A percentile compares a stretch with the other conserved stretches of the same genome.
These are phyloP conservation scores for Myxozyma neotropica DNA, from an alignment of 805 yeast genomes.

Conservation along the genomic window DNA sequence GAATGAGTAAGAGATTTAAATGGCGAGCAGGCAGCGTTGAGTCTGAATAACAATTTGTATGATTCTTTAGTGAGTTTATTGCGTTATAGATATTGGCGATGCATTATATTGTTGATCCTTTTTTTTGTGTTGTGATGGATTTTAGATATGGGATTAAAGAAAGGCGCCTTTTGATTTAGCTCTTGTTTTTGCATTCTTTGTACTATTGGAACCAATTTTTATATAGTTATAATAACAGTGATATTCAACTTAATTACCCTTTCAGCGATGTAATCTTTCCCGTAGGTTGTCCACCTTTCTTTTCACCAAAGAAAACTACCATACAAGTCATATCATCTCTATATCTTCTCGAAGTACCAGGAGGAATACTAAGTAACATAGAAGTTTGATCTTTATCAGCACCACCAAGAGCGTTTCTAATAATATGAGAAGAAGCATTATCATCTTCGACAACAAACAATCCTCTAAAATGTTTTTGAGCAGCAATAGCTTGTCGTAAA, in stretches of 20 bases:
- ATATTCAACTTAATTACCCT: background rate
- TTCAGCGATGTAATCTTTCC: slow-evolving; percentile 12
- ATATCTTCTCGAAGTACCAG: slow-evolving; percentile 86
- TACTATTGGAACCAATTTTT: too few relatives aligned
- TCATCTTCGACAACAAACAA: slow-evolving; percentile 63
- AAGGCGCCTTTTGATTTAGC: too few relatives aligned
- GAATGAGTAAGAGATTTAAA: slow-evolving; percentile 24
- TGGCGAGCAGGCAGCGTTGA: slow-evolving; percentile 18
- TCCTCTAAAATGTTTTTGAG: slow-evolving; percentile 24
- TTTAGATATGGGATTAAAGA: too few relatives aligned
- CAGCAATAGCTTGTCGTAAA: slow-evolving; percentile 5
- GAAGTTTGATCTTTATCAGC: slow-evolving; percentile 87
- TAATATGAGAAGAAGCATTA: slow-evolving; percentile 89
- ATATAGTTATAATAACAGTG: too few relatives aligned
- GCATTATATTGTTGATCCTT: too few relatives aligned
- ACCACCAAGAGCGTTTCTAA: slow-evolving; percentile 89
- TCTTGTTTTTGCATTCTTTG: too few relatives aligned
- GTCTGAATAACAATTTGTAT: background rate
- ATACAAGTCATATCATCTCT: slow-evolving; percentile 96
- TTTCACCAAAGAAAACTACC: slow-evolving; percentile 83
- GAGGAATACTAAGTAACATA: slow-evolving; percentile 85
- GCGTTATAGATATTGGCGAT: too few relatives aligned
- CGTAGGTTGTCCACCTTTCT: background rate
- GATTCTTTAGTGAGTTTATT: too few relatives aligned
- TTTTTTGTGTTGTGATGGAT: too few relatives aligned